These are phyloP conservation scores for Psilocybe subaeruginosa DNA, from an alignment of 768 basidiomycete genomes.

Conservation along the genomic window DNA sequence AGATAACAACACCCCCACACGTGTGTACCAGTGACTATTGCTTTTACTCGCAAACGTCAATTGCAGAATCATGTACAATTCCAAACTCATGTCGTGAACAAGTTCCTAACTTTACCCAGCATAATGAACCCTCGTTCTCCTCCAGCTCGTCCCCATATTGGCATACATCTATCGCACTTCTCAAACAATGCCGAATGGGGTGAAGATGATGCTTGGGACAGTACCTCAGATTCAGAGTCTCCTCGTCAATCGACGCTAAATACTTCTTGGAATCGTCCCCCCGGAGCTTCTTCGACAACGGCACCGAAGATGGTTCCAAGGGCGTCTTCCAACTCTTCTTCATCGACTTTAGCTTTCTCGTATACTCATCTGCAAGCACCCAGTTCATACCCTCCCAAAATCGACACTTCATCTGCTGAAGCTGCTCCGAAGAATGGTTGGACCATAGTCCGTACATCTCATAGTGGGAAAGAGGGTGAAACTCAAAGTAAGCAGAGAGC, in stretches of 20 bases:
- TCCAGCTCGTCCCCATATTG: slow-evolving; percentile 75
- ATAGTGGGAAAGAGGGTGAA: slow-evolving; percentile 26
- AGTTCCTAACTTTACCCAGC: slow-evolving; percentile 2
- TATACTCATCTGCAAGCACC: slow-evolving; percentile 82
- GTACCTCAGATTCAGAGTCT: slow-evolving; percentile 77
- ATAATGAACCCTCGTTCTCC: slow-evolving; percentile 63
- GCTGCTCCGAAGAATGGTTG: slow-evolving; percentile 64
- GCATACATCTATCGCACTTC: slow-evolving; percentile 55
- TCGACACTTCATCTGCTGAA: slow-evolving; percentile 32
- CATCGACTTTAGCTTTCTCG: slow-evolving; percentile 74
- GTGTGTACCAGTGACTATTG: slow-evolving; percentile 10
- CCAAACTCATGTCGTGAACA: slow-evolving; percentile 3
- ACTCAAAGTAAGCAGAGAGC: slow-evolving; percentile 17
- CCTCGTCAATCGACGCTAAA: slow-evolving; percentile 56
- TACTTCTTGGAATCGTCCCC: slow-evolving; percentile 44
- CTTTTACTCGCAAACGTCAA: neutral
- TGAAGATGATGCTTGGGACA: slow-evolving; percentile 91
- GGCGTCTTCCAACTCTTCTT: slow-evolving; percentile 47
- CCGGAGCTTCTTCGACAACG: slow-evolving; percentile 35
- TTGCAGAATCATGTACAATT: neutral
- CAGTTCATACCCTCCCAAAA: slow-evolving; percentile 70
- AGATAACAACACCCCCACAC: slow-evolving; percentile 19
- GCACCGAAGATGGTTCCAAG: slow-evolving; percentile 62
- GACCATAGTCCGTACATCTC: slow-evolving; percentile 68
- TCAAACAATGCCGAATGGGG: slow-evolving; percentile 61